Evolutionary conservation across 352 stramenopile species (phyloP), one percentile per base, ranked within the genome.

Genomic region (Blastocystis sp.): DNA sequence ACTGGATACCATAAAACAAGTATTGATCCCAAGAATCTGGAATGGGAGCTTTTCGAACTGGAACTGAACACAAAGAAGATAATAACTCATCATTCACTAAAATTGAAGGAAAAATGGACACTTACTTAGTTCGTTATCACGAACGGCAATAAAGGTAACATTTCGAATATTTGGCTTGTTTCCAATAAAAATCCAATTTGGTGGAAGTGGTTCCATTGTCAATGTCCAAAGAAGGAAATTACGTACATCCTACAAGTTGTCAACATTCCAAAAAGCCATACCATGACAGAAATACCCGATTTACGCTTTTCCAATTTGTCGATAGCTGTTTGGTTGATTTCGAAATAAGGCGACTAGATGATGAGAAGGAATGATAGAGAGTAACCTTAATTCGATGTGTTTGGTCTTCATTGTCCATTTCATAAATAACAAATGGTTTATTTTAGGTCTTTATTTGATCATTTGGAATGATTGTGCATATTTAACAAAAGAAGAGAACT

Each of bases 181-280:
- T 65, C 71, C 71, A 5, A 83, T 56, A 67, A 83, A 83, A 37
- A 83, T 66, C 71, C 71, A 83, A 14, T 21, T 83, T n/a, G 42
- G 71, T 16, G 71, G 71, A 27, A 83, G 21, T 46, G 42, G 21
- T 27, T 83, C 71, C 71, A 83, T 61, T 0, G 71, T 66, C 5
- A 83, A 65, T 27, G 66, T 21, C 71, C 71, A 83, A 29, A 83
- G 71, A 66, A 83, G 39, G 71, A 83, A 83, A 63, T 66, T 83
- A 19, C 46, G 46, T 16, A 83, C 49, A 42, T 83, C 71, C 71
- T 83, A 27, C 1, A 32, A 37, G 0, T 29, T 66, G 9, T 49
- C 29, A 35, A 43, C 1, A 32, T 29, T 67, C 27, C 11, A 16
- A 42, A 39, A 12, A 42, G 5, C 9, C 71, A n/a, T 65, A 83